Base-by-base conservation (phyloP, 169 alveolate genomes). In the Eimeria sp. region DNA sequence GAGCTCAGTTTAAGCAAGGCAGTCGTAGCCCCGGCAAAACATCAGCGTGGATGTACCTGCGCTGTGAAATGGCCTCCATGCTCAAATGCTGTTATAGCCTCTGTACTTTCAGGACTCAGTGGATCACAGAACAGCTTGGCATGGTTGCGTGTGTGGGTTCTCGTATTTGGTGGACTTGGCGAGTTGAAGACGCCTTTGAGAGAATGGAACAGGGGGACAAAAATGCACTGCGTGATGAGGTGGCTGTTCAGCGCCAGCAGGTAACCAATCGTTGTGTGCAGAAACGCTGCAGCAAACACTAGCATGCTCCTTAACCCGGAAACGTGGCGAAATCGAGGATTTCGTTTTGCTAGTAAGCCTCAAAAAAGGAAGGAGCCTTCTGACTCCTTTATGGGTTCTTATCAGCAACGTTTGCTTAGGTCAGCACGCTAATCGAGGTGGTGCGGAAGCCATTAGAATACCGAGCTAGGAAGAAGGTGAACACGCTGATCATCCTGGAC, bases 111-210 rank as follows among this genome's bases (percentile, higher is more conserved):
- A 91, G 99, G 77, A 95, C 96, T 95, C 97, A 97, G 91, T 99
- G 99, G 99, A 97, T 98, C 68, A 97, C 96, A 71, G 96, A 96
- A 76, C 97, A 98, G 96, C 96, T 98, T 52, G 99, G 99, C 60
- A 98, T 98, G 99, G 99, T 99, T 60, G 97, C 99, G 30, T 97
- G 98, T 37, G 98, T 97, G 64, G 99, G 99, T 6, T 90, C 96
- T 64, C 99, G 99, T 97, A 98, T 98, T 89, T 98, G 99, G 99
- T 99, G 99, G 99, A 98, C 99, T 30, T 99, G 99, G 99, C 95
- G 98, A 66, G 99, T 98, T 23, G 99, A 99, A 97, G 99, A 99
- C 93, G 99, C 99, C 27, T 98, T 99, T 97, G 96, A 98, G 88
- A 98, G 98, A 78, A 99, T 99, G 27, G 98, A 97, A 80, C 99